Evolutionary conservation across 163 green algal species (phyloP).

Genomic region (Scenedesmus sp.): DNA sequence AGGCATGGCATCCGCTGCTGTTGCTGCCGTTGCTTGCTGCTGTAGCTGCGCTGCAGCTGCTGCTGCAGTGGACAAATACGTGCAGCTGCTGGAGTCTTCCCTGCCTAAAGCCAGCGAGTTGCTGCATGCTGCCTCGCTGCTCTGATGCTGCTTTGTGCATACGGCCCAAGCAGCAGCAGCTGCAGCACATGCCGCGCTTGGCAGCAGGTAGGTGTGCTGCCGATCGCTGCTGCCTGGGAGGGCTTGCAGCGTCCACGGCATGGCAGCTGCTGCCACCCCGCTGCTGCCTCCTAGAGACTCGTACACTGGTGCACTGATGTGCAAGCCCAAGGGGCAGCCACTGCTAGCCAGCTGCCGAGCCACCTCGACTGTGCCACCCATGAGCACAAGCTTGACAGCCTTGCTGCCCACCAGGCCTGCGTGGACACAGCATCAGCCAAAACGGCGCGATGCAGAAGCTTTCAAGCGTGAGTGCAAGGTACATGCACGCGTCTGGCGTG

Average conservation of each 20-base stretch:
- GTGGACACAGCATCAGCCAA: too few relatives aligned
- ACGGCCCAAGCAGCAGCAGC: not conserved
- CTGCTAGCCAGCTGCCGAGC: slow-evolving; percentile 63
- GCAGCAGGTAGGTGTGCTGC: slow-evolving; percentile 48
- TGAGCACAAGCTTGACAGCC: slow-evolving; percentile 46
- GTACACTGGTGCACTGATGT: slow-evolving; percentile 53
- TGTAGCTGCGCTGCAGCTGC: not conserved
- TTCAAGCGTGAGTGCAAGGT: too few relatives aligned
- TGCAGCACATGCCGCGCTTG: not conserved
- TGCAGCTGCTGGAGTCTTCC: not conserved
- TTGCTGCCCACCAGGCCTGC: slow-evolving; percentile 43
- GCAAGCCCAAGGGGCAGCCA: slow-evolving; percentile 53
- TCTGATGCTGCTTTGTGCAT: not conserved
- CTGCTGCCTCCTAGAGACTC: not conserved
- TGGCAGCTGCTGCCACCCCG: slow-evolving; percentile 25
- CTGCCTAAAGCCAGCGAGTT: not conserved
- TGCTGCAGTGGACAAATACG: not conserved
- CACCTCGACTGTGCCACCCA: slow-evolving; percentile 68
- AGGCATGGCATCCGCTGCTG: not conserved
- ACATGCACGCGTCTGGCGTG: too few relatives aligned
- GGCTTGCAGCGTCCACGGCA: slow-evolving; percentile 40
- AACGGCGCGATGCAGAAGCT: not conserved
- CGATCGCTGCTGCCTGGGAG: not conserved
- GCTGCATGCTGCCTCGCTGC: not conserved
- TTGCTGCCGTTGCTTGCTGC: slow-evolving; percentile 34